A percentile compares a stretch with the other conserved stretches of the same genome.
These are phyloP conservation scores for Annulohypoxylon maeteangense DNA, from an alignment of 495 filamentous ascomycete species.

Conservation along the genomic window DNA sequence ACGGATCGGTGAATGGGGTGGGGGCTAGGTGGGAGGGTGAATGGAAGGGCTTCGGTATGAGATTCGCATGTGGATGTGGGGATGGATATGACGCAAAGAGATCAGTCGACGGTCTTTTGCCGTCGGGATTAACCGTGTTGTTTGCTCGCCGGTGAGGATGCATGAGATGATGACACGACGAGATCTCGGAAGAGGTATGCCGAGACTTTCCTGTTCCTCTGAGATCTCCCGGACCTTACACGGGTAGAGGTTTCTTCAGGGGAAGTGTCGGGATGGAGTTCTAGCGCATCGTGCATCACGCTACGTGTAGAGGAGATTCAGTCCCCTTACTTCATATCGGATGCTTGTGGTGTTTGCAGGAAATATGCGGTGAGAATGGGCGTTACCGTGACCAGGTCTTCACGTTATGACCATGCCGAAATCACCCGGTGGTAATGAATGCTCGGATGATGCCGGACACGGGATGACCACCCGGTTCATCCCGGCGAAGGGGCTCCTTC, in stretches of 20 bases:
- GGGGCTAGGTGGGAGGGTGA: neutral
- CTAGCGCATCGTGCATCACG: neutral
- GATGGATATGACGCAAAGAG: conserved; percentile 6
- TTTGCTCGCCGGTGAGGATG: neutral
- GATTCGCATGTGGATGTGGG: conserved; percentile 1
- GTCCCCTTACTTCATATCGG: neutral
- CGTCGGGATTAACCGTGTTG: conserved; percentile 5
- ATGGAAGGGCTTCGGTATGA: neutral
- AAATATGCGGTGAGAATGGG: neutral
- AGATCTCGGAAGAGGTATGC: neutral
- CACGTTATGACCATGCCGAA: conserved; percentile 7
- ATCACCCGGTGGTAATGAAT: conserved; percentile 22
- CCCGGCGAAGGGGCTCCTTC: conserved; percentile 14
- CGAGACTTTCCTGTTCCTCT: neutral
- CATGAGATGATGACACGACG: neutral
- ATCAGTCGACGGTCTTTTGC: neutral
- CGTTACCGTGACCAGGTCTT: neutral
- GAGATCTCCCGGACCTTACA: neutral
- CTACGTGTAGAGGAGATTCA: neutral
- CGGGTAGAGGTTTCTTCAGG: neutral
- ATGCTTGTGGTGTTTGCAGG: neutral
- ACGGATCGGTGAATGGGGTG: neutral
- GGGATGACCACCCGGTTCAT: conserved; percentile 23
- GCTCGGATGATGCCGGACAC: conserved; percentile 33
- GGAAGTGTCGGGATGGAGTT: neutral